Percentiles rank a stretch among this genome's conserved stretches.
phyloP scores from a whole-genome alignment of 108 stramenopile genomes.

The Fistulifera pelliculosa region DNA sequence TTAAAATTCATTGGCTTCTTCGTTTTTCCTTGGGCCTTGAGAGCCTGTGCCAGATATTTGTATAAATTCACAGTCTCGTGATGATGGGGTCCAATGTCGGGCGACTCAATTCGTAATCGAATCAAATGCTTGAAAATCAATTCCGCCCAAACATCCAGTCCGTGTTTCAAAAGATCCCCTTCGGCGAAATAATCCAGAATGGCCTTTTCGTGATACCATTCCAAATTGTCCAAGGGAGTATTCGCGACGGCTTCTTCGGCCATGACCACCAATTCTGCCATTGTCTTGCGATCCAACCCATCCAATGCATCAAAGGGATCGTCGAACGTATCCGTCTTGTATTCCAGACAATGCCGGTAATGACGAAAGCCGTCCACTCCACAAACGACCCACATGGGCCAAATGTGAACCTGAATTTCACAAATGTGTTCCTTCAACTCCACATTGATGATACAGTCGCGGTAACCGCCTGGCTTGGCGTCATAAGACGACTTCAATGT shows the following conservation, averaged over 20 bases:
- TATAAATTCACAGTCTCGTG: constrained; percentile 67
- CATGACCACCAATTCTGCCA: constrained; percentile 86
- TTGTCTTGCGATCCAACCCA: constrained; percentile 78
- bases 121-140: constrained; percentile 63
- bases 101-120: constrained; percentile 59
- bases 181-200: constrained; percentile 88
- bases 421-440: constrained; percentile 83
- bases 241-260: constrained; percentile 83
- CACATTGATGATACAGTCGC: constrained; percentile 81
- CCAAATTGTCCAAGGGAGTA: constrained; percentile 75
- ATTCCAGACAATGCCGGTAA: constrained; percentile 82
- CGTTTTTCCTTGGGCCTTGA: constrained; percentile 49
- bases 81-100: constrained; percentile 80
- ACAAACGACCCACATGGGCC: constrained; percentile 83
- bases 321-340: constrained; percentile 78
- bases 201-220: constrained; percentile 85
- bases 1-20: constrained; percentile 59
- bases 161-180: constrained; percentile 77
- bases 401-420: constrained; percentile 81
- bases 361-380: constrained; percentile 86
- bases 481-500: constrained; percentile 55
- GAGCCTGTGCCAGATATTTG: constrained; percentile 53
- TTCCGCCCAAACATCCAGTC: constrained; percentile 70
- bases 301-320: constrained; percentile 76
- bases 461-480: constrained; percentile 67